Conservation (phyloP, 805 yeast genomes). For the Schwanniomyces pseudopolymorphus region DNA sequence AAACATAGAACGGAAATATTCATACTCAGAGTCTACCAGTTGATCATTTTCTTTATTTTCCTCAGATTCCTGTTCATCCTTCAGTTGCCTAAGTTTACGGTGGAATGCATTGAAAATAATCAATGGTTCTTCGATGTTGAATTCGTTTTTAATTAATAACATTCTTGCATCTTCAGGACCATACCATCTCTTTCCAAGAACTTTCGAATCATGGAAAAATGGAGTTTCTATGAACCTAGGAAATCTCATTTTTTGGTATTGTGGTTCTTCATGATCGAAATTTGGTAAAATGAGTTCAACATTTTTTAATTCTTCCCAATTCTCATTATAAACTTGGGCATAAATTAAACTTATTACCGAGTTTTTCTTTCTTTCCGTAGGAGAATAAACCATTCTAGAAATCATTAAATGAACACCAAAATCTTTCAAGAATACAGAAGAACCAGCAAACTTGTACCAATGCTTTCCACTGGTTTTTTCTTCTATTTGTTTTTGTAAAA, state of each 20-base stretch:
- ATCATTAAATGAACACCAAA: constrained; percentile 31
- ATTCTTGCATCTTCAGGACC: constrained; percentile 32
- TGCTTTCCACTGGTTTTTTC: constrained; percentile 12
- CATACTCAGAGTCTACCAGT: not conserved
- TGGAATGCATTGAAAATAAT: constrained; percentile 13
- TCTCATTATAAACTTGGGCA: constrained; percentile 10
- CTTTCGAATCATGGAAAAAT: constrained; percentile 11
- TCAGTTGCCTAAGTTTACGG: constrained; percentile 9
- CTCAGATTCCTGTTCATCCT: too few relatives aligned
- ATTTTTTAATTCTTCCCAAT: constrained; percentile 11
- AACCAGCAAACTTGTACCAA: constrained; percentile 34
- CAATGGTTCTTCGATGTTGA: constrained; percentile 23
- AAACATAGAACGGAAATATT: constrained; percentile 25
- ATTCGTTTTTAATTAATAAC: constrained; percentile 17
- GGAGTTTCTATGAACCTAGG: constrained; percentile 22
- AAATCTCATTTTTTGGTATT: constrained; percentile 12
- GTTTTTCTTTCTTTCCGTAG: constrained; percentile 20
- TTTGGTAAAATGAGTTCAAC: constrained; percentile 10
- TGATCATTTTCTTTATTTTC: not conserved
- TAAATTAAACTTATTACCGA: constrained; percentile 24
- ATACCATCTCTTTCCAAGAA: constrained; percentile 12
- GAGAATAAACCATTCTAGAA: constrained; percentile 26
- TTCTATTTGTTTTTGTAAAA: constrained; percentile 8
- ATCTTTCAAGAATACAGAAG: constrained; percentile 32
- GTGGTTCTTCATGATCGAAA: constrained; percentile 6